Base-by-base conservation (phyloP, 768 basidiomycete genomes). In the Lactifluus pinguis region DNA sequence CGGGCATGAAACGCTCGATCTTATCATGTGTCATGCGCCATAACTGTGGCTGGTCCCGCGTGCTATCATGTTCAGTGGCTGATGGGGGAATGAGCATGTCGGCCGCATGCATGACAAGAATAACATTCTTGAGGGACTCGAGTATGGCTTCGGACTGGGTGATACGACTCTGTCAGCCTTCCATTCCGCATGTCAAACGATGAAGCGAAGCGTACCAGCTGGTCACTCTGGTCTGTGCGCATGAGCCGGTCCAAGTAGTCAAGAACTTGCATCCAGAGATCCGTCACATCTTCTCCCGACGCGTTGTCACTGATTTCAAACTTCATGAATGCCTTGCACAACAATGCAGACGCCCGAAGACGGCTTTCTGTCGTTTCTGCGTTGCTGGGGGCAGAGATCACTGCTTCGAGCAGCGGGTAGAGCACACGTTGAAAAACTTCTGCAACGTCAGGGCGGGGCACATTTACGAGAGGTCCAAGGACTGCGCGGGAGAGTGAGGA, bases 311-410 rank as follows among this genome's bases (percentile, higher is more conserved):
- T 81, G 45, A 92, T 78, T 64, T 93, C 87, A 60, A 93, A 89
- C 67, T 95, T 92, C 81, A 98, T 88, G 75, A 99, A 98, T 11
- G 85, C 83, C 75, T 97, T 97, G 80, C 94, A 97, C 38, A 97
- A 77, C 58, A 98, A 74, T n/a, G 88, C 90, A 32, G 87, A 88
- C 4, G 89, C 94, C 32, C 91, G 81, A 38, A 98, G 71, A 4
- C 95, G 82, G 8, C 92, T 95, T 74, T 98, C 95, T 4, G 87
- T 82, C 84, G 98, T 90, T 32, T 92, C 93, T 53, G 81, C 75
- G 70, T 85, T 84, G 17, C 89, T 83, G 61, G 93, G 86, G 0
- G 90, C 86, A 67, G 89, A 91, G 64, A 98, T 75, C 17, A 99
- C 78, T 65, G 95, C 95, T 63, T 98, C 94, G 34, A 98, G 73